Evolutionary conservation across 1,284 basidiomycete species (phyloP).

Genomic region (Ceratobasidium sp.): DNA sequence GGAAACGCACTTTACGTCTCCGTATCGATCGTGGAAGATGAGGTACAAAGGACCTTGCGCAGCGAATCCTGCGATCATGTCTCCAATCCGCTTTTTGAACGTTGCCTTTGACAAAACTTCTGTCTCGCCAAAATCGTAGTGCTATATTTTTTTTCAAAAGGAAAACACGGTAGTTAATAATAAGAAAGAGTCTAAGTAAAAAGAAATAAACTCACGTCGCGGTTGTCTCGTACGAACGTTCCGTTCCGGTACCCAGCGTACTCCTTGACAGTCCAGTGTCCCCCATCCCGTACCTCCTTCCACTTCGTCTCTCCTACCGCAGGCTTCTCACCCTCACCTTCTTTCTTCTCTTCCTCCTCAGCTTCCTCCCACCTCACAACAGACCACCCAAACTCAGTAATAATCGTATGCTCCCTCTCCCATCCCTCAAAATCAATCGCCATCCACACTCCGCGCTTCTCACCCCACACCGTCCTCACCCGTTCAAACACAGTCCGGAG

Average conservation of each 20-base stretch:
- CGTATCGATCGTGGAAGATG: constrained; percentile 77
- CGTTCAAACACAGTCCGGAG: constrained; percentile 72
- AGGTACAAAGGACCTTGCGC: constrained; percentile 73
- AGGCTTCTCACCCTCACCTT: not conserved
- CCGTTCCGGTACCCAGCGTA: constrained; percentile 66
- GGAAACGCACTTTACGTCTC: constrained; percentile 72
- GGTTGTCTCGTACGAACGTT: constrained; percentile 69
- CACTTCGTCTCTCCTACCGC: constrained; percentile 23
- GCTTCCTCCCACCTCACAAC: constrained; percentile 66
- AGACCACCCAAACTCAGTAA: constrained; percentile 83
- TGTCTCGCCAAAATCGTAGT: constrained; percentile 73
- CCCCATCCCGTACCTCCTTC: constrained; percentile 49
- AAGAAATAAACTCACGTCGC: constrained; percentile 60
- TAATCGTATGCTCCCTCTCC: constrained; percentile 73
- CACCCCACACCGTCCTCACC: constrained; percentile 69
- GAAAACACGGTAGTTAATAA: not conserved
- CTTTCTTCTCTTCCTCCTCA: constrained; percentile 49
- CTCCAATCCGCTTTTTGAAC: constrained; percentile 65
- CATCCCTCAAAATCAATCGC: constrained; percentile 83
- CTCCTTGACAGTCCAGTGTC: constrained; percentile 75
- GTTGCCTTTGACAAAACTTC: constrained; percentile 61
- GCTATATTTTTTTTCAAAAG: constrained; percentile 59
- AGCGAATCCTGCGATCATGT: constrained; percentile 60
- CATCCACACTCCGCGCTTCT: constrained; percentile 72
- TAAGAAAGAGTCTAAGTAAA: not conserved